Evolutionary conservation across 2,329 filamentous ascomycete genomes (phyloP).

Genomic region (Aspergillus bombycis): DNA sequence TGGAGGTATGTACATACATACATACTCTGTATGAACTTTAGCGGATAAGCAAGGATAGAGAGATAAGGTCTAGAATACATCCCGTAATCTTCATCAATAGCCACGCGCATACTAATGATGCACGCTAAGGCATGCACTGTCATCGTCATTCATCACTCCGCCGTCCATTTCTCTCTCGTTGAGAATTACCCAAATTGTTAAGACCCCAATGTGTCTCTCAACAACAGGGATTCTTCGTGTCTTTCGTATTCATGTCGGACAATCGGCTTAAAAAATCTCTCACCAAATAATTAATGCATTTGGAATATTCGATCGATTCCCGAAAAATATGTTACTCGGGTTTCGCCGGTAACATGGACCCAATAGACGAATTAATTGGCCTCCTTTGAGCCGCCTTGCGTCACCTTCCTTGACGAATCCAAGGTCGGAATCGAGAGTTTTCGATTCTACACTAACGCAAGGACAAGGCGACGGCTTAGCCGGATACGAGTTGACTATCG

Average conservation of each 20-base stretch:
- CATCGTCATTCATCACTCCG: not conserved
- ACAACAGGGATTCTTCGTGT: slow-evolving; percentile 1
- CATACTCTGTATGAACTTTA: too few species aligned
- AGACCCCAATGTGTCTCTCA: not conserved
- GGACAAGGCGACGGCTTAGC: not conserved
- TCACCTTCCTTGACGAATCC: slow-evolving; percentile 14
- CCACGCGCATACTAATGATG: not conserved
- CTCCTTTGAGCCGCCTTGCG: slow-evolving; percentile 18
- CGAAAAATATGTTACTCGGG: slow-evolving; percentile 10
- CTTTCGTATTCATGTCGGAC: not conserved
- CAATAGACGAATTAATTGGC: slow-evolving; percentile 1
- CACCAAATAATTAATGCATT: not conserved
- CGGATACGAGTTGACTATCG: slow-evolving; percentile 19
- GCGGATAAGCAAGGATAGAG: too few species aligned
- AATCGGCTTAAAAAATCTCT: not conserved
- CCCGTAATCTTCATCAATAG: slow-evolving; percentile 1
- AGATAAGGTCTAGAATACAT: not conserved
- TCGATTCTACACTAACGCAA: slow-evolving; percentile 7
- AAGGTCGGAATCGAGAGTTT: not conserved
- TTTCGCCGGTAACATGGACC: slow-evolving; percentile 13
- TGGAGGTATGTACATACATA: too few species aligned
- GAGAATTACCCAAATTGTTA: not conserved
- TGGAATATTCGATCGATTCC: not conserved
- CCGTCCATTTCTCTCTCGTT: not conserved
- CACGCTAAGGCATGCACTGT: not conserved